These are phyloP conservation scores for Penicillium sp. DNA, from an alignment of 2,329 filamentous ascomycete genomes.

Conservation along the genomic window DNA sequence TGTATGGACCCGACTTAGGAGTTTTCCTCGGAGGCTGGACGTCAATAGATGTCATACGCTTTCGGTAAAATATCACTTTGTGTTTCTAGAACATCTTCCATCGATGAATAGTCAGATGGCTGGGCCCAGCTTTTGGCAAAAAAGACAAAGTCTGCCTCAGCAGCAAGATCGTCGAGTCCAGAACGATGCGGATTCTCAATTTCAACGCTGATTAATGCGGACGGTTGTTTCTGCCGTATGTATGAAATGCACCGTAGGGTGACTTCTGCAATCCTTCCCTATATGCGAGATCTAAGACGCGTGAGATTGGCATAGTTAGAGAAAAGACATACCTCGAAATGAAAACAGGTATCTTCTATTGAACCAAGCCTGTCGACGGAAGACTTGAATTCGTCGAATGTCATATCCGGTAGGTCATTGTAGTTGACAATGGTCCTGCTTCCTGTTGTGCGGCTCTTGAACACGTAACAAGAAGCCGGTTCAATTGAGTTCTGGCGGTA, in stretches of 20 bases:
- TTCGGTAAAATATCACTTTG: slow-evolving; percentile 39
- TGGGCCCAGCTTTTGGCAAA: slow-evolving; percentile 69
- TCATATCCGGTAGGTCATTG: slow-evolving; percentile 67
- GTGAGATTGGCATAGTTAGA: neutral
- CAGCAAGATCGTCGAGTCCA: slow-evolving; percentile 58
- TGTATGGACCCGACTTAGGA: slow-evolving; percentile 24
- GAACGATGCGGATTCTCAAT: slow-evolving; percentile 64
- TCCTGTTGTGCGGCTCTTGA: slow-evolving; percentile 56
- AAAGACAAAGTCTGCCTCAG: slow-evolving; percentile 66
- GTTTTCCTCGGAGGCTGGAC: neutral
- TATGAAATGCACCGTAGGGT: slow-evolving; percentile 57
- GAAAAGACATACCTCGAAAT: slow-evolving; percentile 60
- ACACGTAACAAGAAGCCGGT: slow-evolving; percentile 66
- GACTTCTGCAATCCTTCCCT: slow-evolving; percentile 63
- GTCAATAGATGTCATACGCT: slow-evolving; percentile 39
- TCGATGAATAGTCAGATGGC: slow-evolving; percentile 41
- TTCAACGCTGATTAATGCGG: slow-evolving; percentile 62
- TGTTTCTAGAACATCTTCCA: slow-evolving; percentile 50
- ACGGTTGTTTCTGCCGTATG: slow-evolving; percentile 47
- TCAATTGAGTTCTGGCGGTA: slow-evolving; percentile 54
- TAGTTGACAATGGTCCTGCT: slow-evolving; percentile 69
- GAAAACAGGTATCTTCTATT: slow-evolving; percentile 55
- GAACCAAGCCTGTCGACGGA: slow-evolving; percentile 39
- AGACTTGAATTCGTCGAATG: slow-evolving; percentile 53
- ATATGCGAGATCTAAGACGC: slow-evolving; percentile 12